These are phyloP conservation scores for Stephania japonica DNA, from an alignment of 164 flowering plant genomes.

Conservation along the genomic window DNA sequence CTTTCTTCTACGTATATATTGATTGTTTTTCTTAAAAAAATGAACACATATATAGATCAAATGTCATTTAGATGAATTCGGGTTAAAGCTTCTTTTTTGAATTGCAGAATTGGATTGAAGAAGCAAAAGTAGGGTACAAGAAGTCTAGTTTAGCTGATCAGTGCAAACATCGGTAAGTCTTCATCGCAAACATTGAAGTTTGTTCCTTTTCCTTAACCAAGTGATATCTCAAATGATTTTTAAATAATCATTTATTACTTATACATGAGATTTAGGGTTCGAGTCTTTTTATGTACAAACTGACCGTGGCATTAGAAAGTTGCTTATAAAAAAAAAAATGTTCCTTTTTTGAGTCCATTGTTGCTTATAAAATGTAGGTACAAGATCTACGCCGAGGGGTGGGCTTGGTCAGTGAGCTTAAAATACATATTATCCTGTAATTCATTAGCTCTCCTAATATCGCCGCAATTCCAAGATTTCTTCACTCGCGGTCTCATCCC, in stretches of 20 bases:
- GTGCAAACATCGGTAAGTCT: conserved; percentile 60
- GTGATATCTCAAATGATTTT: too few relatives aligned
- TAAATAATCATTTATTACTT: too few relatives aligned
- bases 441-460: conserved; percentile 55
- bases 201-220: too few relatives aligned
- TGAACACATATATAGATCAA: too few relatives aligned
- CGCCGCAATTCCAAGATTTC: conserved; percentile 71
- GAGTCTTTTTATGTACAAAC: too few relatives aligned
- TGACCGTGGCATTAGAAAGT: too few relatives aligned
- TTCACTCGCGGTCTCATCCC: conserved; percentile 78
- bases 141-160: conserved; percentile 69
- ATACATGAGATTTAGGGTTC: too few relatives aligned
- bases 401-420: conserved; percentile 92
- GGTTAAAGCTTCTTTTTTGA: not conserved
- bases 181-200: not conserved
- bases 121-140: conserved; percentile 50
- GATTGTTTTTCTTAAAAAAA: not conserved
- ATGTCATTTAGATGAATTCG: too few relatives aligned
- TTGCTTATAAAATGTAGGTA: too few relatives aligned
- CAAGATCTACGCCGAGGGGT: conserved; percentile 88
- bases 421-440: conserved; percentile 83
- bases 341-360: too few relatives aligned
- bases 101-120: conserved; percentile 64
- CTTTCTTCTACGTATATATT: not conserved
- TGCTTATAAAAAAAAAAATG: too few relatives aligned